Evolutionary conservation across 176 grass and related monocot genomes (phyloP), one percentile per base, ranked within the genome.

Genomic region (Oryza meridionalis): DNA sequence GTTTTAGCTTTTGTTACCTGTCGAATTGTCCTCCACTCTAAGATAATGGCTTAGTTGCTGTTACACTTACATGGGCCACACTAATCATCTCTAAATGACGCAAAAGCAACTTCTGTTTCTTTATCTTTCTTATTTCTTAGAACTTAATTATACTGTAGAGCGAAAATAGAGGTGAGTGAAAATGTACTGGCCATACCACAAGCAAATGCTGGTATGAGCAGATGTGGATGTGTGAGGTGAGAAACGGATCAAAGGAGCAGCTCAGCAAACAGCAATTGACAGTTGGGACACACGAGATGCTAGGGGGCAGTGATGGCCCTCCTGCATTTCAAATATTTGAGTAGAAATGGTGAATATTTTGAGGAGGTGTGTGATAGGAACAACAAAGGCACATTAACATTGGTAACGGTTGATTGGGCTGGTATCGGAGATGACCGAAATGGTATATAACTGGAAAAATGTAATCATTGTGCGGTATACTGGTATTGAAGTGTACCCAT

Each of bases 21-120:
- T 42, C 83, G 44, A 72, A 9, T 84, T 50, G 22, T 40, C 33
- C 66, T 53, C 17, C 55, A 22, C 55, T 72, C 62, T 49, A 50
- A 24, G 35, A 17, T 26, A 15, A 31, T 19, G 35, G 21, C 53
- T 84, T 67, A 17, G 10, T 67, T 77, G 70, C 49, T 40, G 24
- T 84, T 73, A 55, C 45, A 88, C 55, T 84, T 73, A 55, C 45
- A 88, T 66, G 3, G 1, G 31, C 16, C 67, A 66, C 63, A 72
- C 26, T 49, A 76, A 45, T 73, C 43, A 65, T 19, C 21, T 49
- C 8, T 11, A 13, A 43, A 83, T 59, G 19, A 68, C 24, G 5
- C 17, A 55, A 58, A 66, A 59, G 25, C 15, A 40, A 55, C 9
- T 3, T 55, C 5, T 24, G 8, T 19, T 79, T 43, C 2, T 61